Evolutionary conservation across 768 basidiomycete species (phyloP).

Genomic region (Kwoniella newhampshirensis): DNA sequence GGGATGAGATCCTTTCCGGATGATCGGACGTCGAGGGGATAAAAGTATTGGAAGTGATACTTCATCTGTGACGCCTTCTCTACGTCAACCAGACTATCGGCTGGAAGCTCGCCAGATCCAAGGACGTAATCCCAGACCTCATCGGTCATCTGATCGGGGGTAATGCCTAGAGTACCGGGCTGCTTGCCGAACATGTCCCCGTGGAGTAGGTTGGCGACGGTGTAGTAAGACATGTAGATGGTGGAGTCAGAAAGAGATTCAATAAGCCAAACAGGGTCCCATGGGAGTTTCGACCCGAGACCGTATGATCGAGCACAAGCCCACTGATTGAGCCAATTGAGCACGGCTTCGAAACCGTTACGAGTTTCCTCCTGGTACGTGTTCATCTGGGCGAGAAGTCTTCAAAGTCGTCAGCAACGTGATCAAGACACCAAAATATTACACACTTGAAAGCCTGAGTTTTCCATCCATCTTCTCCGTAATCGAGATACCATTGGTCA

Average conservation of each 20-base stretch:
- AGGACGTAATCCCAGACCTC: conserved; percentile 96
- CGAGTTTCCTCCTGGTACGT: conserved; percentile 89
- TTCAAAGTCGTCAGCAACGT: conserved; percentile 46
- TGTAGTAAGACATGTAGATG: conserved; percentile 98
- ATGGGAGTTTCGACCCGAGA: conserved; percentile 89
- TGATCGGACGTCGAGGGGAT: conserved; percentile 95
- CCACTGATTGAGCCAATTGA: conserved; percentile 97
- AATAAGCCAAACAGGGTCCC: conserved; percentile 95
- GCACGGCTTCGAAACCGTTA: conserved; percentile 82
- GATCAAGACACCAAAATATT: too few species aligned
- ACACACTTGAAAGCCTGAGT: conserved; percentile 76
- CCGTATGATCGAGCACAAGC: conserved; percentile 98
- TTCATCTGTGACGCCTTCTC: conserved; percentile 82
- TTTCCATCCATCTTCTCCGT: conserved; percentile 89
- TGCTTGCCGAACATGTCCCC: conserved; percentile 74
- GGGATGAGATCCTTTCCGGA: conserved; percentile 96
- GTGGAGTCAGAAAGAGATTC: conserved; percentile 97
- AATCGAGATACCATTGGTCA: conserved; percentile 99
- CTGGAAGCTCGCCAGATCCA: conserved; percentile 58
- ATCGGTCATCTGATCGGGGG: conserved; percentile 90
- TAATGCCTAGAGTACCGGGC: conserved; percentile 79
- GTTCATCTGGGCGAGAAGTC: conserved; percentile 80
- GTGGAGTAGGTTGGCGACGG: conserved; percentile 85
- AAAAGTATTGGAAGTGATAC: conserved; percentile 93
- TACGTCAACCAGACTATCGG: conserved; percentile 62